Percentiles rank a stretch among this genome's conserved stretches.
Evolutionary conservation across 768 basidiomycete species (phyloP).

Genomic region (Exidia glandulosa): DNA sequence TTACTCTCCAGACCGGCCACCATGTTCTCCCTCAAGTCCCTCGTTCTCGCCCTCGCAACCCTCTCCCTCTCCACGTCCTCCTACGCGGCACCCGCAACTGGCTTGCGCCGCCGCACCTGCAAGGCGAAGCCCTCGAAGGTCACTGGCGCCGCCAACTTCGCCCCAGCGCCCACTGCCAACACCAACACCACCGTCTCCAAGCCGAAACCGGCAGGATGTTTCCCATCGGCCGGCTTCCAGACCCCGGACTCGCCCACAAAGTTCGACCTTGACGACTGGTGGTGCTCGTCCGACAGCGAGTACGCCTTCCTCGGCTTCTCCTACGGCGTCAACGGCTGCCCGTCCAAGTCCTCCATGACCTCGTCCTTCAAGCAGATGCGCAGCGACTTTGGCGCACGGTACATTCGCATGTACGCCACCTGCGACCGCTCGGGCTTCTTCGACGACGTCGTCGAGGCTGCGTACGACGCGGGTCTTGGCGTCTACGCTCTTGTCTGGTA

Average conservation of each 20-base stretch:
- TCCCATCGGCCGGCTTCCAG: neutral
- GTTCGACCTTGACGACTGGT: neutral
- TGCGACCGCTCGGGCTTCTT: conserved; percentile 3
- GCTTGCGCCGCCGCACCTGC: neutral
- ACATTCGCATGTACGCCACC: conserved; percentile 6
- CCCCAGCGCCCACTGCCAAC: neutral
- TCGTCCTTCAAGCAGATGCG: conserved; percentile 4
- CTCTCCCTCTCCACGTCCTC: neutral
- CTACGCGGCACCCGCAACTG: neutral
- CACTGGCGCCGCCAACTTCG: neutral
- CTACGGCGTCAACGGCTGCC: neutral
- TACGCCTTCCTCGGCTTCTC: neutral
- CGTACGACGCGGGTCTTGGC: conserved; percentile 1
- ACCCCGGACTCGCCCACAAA: neutral
- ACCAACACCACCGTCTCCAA: neutral
- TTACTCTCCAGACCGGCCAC: too few relatives aligned
- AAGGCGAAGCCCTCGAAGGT: neutral
- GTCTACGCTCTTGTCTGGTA: conserved; percentile 3
- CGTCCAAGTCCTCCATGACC: neutral
- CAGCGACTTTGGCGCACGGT: conserved; percentile 3
- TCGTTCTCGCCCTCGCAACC: neutral
- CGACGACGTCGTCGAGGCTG: conserved; percentile 2
- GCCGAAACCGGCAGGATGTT: neutral
- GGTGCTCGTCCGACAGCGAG: neutral
- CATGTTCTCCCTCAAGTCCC: neutral